Base-by-base conservation (phyloP, 306 rosid genomes). In the Vigna nakashimae region DNA sequence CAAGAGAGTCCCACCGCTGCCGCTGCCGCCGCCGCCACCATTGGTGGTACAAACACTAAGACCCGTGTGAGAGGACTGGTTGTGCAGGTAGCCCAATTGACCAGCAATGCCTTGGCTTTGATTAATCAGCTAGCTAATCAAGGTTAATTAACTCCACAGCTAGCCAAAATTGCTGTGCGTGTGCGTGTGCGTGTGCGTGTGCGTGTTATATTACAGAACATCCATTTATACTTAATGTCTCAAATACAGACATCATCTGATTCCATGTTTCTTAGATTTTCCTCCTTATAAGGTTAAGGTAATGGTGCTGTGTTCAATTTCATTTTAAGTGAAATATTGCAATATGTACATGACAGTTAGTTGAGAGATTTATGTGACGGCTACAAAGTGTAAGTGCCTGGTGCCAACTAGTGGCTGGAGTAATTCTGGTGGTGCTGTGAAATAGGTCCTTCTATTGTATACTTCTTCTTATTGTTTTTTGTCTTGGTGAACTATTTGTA, bases 81-180 rank as follows among this genome's bases (percentile, higher is more conserved):
- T 65, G 89, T 84, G 46, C 75, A 55, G 0, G 73, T 86, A 2
- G 89, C 91, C 0, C 97, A 83, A 6, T 64, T 93, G 78, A 93
- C 97, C 17, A 89, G 93, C 75, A 93, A 89, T 79, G 90, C 95
- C 20, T 86, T 93, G 89, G 98, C 95, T 74, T 87, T 93, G 84
- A 78, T 91, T 17, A 91, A 91, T 57, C 88, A 82, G 64, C 84
- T 84, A 6, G 90, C 91, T 46, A 65, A 53, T 0, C 84, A 70
- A 20, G 17, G 4, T 46, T 73, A 43, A 43, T 13, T 6, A 36
- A 36, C 40, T 36, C 40, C 40, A 34, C 38, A 4, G 45, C 45
- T 30, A 30, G 4, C 5, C 5, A 7, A 40, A 7, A 40, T 2
- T 40, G 45, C 11, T 1, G 12, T 42, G 46, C 46, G 46, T 42